Percentiles rank a stretch among this genome's conserved stretches.
phyloP scores from a whole-genome alignment of 352 stramenopile genomes.

The Phytophthora europaea region DNA sequence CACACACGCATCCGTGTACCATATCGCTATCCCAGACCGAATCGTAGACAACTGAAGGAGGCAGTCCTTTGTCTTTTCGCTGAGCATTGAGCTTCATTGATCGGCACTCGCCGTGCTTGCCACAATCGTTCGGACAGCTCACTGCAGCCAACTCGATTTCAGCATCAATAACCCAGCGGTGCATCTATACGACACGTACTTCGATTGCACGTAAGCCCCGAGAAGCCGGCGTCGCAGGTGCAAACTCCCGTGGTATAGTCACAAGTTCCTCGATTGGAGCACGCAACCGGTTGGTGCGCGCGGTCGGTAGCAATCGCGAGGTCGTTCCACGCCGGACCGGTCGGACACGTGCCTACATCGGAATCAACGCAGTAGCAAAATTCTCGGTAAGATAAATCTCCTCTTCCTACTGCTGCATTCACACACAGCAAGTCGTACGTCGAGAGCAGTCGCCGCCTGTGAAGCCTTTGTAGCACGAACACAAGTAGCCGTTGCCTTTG shows the following conservation, averaged over 20 bases:
- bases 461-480: slow-evolving; percentile 89
- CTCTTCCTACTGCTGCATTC: background rate
- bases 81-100: slow-evolving; percentile 73
- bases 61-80: slow-evolving; percentile 70
- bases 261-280: slow-evolving; percentile 77
- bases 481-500: slow-evolving; percentile 77
- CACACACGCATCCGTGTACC: slow-evolving; percentile 91
- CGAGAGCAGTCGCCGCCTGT: slow-evolving; percentile 92
- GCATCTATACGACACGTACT: slow-evolving; percentile 39
- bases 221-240: slow-evolving; percentile 82
- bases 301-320: slow-evolving; percentile 59
- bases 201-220: slow-evolving; percentile 80
- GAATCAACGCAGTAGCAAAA: background rate
- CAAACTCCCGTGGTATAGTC: slow-evolving; percentile 74
- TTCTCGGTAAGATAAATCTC: background rate
- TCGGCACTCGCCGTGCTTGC: slow-evolving; percentile 73
- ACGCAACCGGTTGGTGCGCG: slow-evolving; percentile 63
- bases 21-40: slow-evolving; percentile 89
- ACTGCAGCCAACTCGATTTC: slow-evolving; percentile 40
- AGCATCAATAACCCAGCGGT: background rate
- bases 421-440: slow-evolving; percentile 32
- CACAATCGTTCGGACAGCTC: slow-evolving; percentile 73
- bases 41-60: slow-evolving; percentile 57
- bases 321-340: slow-evolving; percentile 68
- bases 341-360: slow-evolving; percentile 59